Base-by-base conservation (phyloP, 495 filamentous ascomycete genomes). In the Oleoguttula mirabilis region DNA sequence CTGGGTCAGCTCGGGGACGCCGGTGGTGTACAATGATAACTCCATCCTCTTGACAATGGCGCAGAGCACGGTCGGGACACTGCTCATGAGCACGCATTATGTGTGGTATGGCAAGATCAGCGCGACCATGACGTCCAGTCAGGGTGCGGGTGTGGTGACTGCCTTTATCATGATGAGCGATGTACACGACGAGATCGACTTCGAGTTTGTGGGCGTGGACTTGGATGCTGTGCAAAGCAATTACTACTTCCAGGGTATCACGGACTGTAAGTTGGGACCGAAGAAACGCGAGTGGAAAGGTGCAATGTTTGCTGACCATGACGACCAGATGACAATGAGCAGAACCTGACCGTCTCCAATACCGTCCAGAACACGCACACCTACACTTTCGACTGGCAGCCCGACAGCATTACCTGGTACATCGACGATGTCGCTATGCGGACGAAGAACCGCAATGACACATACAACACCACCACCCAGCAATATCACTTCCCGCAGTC, bases 141-240 rank as follows among this genome's bases (percentile, higher is more conserved):
- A 81, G 52, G 88, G 85, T 32, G 59, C 65, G 21, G 90, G 90
- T 67, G 90, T 96, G 23, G 85, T 98, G 4, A 86, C 87, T 16
- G 90, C 88, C 11, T 98, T 98, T 60, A 96, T 98, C 59, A 66
- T 96, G 50, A 72, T 95, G 53, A 81, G 79, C 23, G 90, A 96
- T 58, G 82, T 90, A 54, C 93, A 94, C 67, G 90, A 98, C 56
- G 90, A 98, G 61, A 93, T 98, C 56, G 90, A 98, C 61, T 95
- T 82, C 58, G 90, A 98, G 65, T 98, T 77, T 57, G 75, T 98
- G 41, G 90, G 90, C 42, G 71, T 72, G 34, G 82, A 95, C 51
- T 61, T 94, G 56, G 55, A 68, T 15, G 70, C 69, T 37, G 82
- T 80, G 15, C 87, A 98, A 68, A 86, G 84, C 55, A 98, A 98